These are phyloP conservation scores for Malassezia equina DNA, from an alignment of 1,284 basidiomycete genomes.

Conservation along the genomic window DNA sequence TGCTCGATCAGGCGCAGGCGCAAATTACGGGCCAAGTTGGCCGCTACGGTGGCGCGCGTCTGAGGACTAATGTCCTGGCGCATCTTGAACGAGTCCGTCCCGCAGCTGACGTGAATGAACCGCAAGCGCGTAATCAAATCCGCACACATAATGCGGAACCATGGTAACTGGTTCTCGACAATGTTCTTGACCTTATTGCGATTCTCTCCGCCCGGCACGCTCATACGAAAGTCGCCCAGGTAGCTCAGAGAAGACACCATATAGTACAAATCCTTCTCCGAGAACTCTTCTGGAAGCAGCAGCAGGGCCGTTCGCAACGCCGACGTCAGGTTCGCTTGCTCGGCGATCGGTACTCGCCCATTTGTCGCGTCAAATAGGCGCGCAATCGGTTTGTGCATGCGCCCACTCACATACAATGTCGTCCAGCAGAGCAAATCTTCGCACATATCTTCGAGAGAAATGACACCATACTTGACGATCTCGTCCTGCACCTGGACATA, in stretches of 20 bases:
- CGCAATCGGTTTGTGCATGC: slow-evolving; percentile 80
- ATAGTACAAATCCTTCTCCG: slow-evolving; percentile 72
- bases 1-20: slow-evolving; percentile 20
- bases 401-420: slow-evolving; percentile 81
- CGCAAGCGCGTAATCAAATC: slow-evolving; percentile 48
- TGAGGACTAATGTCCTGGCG: slow-evolving; percentile 29
- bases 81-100: not conserved
- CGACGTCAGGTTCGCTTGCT: slow-evolving; percentile 82
- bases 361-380: slow-evolving; percentile 52
- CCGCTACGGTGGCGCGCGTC: slow-evolving; percentile 25
- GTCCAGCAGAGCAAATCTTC: slow-evolving; percentile 85
- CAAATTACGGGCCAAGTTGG: slow-evolving; percentile 27
- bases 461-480: slow-evolving; percentile 96
- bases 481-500: slow-evolving; percentile 48
- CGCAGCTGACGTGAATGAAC: slow-evolving; percentile 29
- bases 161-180: slow-evolving; percentile 60
- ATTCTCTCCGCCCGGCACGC: slow-evolving; percentile 79
- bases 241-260: slow-evolving; percentile 80
- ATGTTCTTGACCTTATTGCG: slow-evolving; percentile 77
- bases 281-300: slow-evolving; percentile 56
- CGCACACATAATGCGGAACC: slow-evolving; percentile 79
- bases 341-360: slow-evolving; percentile 74
- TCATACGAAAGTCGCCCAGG: slow-evolving; percentile 75
- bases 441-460: slow-evolving; percentile 77
- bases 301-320: slow-evolving; percentile 71